Evolutionary conservation across 2,329 filamentous ascomycete genomes (phyloP), one percentile per base, ranked within the genome.

Genomic region (Colletotrichum sidae): DNA sequence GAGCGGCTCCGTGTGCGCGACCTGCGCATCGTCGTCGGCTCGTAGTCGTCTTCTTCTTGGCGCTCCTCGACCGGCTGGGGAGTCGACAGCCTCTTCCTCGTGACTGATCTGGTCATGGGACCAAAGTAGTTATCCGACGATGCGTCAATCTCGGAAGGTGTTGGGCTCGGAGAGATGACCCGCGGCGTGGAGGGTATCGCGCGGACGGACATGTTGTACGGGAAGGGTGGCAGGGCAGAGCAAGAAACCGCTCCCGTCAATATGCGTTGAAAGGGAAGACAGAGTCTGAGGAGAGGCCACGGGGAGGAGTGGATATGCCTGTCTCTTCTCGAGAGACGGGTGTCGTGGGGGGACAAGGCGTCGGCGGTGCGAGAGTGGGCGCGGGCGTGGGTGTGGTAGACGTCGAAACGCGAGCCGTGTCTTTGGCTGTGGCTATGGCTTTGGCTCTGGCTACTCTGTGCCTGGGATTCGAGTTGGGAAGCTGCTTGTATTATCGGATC

Each of bases 91-190:
- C 84, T 82, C 72, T 85, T 89, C 70, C 77, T 73, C 65, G 90
- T 86, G 57, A 89, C 90, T 39, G 93, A 95, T 72, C 93, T 88
- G 67, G 93, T 96, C 67, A 89, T 84, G 6, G 93, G 93, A 9
- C 89, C 91, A 69, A 88, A 88, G 78, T 96, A 87, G 42, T 70
- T 90, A 67, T 85, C 85, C 69, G 83, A 84, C 46, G 82, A 83
- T 46, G 80, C 78, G 46, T 83, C 80, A 38, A 76, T 76, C 62
- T 90, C 88, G 25, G 88, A 90, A 1, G 88, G 88, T 2, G 91
- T 90, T 45, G 94, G 94, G 60, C 93, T 96, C 45, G 94, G 94
- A 11, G 93, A 96, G 71, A 96, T 96, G 71, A 97, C 92, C 74
- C 93, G 90, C 73, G 94, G 94, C 61, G 91, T 96, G 62, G 86